Evolutionary conservation across 1,284 basidiomycete species (phyloP).

Genomic region (Xerocomus minutiporus): DNA sequence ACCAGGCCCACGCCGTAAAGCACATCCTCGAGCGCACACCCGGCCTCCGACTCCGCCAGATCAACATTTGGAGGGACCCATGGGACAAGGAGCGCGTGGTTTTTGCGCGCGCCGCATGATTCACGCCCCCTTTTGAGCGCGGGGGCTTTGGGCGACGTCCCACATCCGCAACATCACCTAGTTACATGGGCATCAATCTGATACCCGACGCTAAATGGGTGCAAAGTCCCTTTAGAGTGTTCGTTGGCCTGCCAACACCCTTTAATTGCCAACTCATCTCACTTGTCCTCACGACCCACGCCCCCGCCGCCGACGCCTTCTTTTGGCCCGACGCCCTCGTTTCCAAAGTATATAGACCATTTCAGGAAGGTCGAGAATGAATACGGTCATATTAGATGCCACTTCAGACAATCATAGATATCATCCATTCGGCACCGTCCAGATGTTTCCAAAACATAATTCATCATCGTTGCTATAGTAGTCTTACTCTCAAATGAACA

Average conservation of each 20-base stretch:
- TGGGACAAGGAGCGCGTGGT: constrained; percentile 69
- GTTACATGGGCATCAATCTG: constrained; percentile 12
- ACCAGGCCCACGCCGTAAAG: constrained; percentile 63
- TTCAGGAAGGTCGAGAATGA: no score
- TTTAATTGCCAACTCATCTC: constrained; percentile 12
- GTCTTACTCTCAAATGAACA: background rate
- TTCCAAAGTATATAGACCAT: constrained; percentile 1
- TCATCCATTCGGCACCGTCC: background rate
- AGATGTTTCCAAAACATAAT: background rate
- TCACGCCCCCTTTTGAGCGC: no score
- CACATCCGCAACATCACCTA: constrained; percentile 10
- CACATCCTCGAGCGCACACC: constrained; percentile 49
- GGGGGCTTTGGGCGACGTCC: background rate
- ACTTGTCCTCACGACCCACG: background rate
- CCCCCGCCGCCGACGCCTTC: background rate
- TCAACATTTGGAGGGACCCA: constrained; percentile 75
- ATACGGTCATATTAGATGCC: no score
- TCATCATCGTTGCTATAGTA: constrained; percentile 7
- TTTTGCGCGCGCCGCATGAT: constrained; percentile 38
- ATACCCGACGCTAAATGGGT: background rate
- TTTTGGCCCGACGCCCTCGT: constrained; percentile 9
- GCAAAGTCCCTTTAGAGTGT: background rate
- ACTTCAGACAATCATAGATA: background rate
- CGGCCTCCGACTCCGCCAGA: constrained; percentile 38
- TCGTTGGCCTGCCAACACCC: constrained; percentile 5